Evolutionary conservation across 768 basidiomycete genomes (phyloP).

Genomic region (Dictyophora rubrovolvata): DNA sequence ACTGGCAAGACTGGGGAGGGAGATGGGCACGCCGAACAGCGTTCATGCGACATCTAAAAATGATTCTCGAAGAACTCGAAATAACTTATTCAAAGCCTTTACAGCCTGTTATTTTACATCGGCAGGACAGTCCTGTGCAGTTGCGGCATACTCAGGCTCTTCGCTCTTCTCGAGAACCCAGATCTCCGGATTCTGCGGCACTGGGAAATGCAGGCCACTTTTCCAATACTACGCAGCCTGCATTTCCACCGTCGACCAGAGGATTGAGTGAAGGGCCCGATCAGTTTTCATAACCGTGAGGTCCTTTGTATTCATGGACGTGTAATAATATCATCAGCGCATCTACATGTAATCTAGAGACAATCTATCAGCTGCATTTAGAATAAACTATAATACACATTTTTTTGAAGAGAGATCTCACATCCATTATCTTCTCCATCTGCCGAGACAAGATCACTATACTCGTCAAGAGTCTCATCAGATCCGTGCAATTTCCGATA

Average conservation of each 20-base stretch:
- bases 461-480: too few relatives aligned
- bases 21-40: constrained; percentile 63
- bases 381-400: too few relatives aligned
- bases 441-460: too few relatives aligned
- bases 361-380: too few relatives aligned
- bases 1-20: constrained; percentile 85
- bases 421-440: too few relatives aligned
- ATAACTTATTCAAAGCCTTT: constrained; percentile 60
- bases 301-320: too few relatives aligned
- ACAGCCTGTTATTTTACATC: constrained; percentile 54
- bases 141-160: background rate
- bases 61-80: constrained; percentile 62
- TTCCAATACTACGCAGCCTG: background rate
- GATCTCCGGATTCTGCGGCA: background rate
- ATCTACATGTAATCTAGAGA: too few relatives aligned
- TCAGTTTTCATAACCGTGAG: background rate
- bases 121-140: background rate
- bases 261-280: background rate
- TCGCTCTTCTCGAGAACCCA: background rate
- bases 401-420: too few relatives aligned
- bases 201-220: constrained; percentile 6
- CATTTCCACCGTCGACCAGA: background rate
- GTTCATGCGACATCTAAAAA: constrained; percentile 70
- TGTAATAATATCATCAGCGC: too few relatives aligned
- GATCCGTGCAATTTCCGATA: too few relatives aligned